Percentiles rank a stretch among this genome's conserved stretches.
Evolutionary conservation across 139 green algal genomes (phyloP).

Genomic region (Micractinium conductrix): DNA sequence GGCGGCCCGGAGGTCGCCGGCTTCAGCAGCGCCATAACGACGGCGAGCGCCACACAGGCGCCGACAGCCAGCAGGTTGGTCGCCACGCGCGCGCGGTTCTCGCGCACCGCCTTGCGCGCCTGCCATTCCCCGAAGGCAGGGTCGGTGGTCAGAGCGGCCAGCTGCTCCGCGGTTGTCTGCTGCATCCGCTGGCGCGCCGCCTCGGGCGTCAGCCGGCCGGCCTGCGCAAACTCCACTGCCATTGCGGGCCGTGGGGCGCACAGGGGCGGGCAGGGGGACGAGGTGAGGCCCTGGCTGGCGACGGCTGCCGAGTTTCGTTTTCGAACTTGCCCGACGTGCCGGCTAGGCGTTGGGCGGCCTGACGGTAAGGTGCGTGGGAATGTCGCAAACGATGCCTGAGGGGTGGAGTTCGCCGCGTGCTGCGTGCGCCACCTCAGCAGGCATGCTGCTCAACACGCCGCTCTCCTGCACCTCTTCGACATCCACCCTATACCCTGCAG

Average conservation of each 20-base stretch:
- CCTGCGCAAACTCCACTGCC: not conserved
- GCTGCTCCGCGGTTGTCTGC: conserved; percentile 13
- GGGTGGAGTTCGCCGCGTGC: too few relatives aligned
- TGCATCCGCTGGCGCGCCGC: not conserved
- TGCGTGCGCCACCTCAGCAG: too few relatives aligned
- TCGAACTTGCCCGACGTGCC: not conserved
- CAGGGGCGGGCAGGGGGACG: not conserved
- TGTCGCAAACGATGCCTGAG: too few relatives aligned
- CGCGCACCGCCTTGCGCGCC: not conserved
- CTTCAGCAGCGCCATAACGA: conserved; percentile 22
- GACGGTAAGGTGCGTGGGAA: too few relatives aligned
- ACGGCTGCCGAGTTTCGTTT: not conserved
- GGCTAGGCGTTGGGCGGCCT: too few relatives aligned
- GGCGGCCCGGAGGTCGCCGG: not conserved
- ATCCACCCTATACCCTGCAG: not conserved
- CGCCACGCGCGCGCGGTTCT: conserved; percentile 50
- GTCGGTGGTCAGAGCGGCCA: conserved; percentile 9
- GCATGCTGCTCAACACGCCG: too few relatives aligned
- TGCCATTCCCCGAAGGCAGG: conserved; percentile 26
- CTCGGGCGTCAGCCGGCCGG: conserved; percentile 1
- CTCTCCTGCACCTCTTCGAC: too few relatives aligned
- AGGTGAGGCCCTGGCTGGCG: not conserved
- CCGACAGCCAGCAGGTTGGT: conserved; percentile 73
- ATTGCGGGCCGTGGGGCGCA: not conserved
- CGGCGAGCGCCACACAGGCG: conserved; percentile 53